Percentiles rank a stretch among this genome's conserved stretches.
phyloP scores from a whole-genome alignment of 139 green algal species.

The Chlorella ohadii region DNA sequence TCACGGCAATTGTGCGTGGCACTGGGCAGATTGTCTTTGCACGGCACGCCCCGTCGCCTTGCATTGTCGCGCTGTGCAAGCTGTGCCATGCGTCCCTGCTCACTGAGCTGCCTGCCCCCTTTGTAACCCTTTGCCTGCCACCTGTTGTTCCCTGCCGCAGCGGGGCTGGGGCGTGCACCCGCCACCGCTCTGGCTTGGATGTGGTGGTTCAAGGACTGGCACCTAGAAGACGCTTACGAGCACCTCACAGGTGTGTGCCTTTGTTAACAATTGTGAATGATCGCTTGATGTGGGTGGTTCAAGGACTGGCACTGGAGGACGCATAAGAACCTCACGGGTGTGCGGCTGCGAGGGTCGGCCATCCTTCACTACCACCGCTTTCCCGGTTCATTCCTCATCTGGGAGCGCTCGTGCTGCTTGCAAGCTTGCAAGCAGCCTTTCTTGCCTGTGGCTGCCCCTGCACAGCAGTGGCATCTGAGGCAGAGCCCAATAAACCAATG shows the following conservation, averaged over 20 bases:
- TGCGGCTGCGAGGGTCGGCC: too few species aligned
- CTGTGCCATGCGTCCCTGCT: background rate
- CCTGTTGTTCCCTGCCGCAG: background rate
- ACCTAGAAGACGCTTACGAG: constrained; percentile 70
- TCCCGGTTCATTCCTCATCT: too few species aligned
- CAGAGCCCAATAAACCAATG: too few species aligned
- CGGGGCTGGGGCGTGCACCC: constrained; percentile 90
- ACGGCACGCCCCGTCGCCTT: too few species aligned
- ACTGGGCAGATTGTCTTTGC: too few species aligned
- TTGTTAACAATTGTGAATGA: background rate
- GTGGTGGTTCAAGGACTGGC: constrained; percentile 84
- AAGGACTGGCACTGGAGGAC: constrained; percentile 75
- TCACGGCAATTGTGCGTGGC: too few species aligned
- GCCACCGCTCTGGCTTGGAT: constrained; percentile 92
- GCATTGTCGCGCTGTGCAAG: too few species aligned
- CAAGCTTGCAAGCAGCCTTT: background rate
- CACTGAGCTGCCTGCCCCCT: background rate
- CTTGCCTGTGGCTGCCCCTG: too few species aligned
- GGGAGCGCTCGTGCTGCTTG: too few species aligned
- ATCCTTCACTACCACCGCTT: too few species aligned
- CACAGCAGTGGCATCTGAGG: too few species aligned
- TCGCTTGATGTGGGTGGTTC: constrained; percentile 63
- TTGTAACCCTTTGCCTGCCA: too few species aligned
- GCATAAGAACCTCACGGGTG: constrained; percentile 44
- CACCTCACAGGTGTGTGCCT: constrained; percentile 37